phyloP scores from a whole-genome alignment of 1,139 yeast species.

The Debaryomycetaceae sp. region DNA sequence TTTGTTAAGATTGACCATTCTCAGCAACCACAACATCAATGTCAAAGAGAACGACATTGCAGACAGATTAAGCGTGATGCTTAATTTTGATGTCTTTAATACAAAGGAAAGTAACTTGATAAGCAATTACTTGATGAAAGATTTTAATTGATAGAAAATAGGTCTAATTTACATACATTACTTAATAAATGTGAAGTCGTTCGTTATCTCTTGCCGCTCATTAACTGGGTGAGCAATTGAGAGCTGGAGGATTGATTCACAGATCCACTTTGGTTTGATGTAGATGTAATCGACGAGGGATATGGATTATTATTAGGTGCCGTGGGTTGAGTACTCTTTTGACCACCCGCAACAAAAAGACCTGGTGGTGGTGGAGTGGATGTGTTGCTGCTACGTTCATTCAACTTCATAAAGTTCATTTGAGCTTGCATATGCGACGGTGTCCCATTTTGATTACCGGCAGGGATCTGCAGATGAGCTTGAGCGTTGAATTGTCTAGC shows the following conservation, averaged over 20 bases:
- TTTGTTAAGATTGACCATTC: slow-evolving; percentile 3
- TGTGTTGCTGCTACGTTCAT: slow-evolving; percentile 29
- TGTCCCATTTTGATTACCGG: slow-evolving; percentile 10
- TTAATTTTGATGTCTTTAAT: slow-evolving; percentile 13
- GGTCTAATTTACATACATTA: slow-evolving; percentile 1
- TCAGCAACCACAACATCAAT: slow-evolving; percentile 2
- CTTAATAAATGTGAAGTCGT: background rate
- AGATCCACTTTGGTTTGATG: slow-evolving; percentile 5
- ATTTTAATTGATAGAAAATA: slow-evolving; percentile 1
- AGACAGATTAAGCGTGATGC: slow-evolving; percentile 11
- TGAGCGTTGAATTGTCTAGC: slow-evolving; percentile 16
- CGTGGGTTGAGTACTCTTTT: background rate
- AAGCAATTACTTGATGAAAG: background rate
- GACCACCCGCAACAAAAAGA: slow-evolving; percentile 20
- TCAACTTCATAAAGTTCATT: slow-evolving; percentile 28
- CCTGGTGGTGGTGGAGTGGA: slow-evolving; percentile 48
- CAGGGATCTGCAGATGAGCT: slow-evolving; percentile 12
- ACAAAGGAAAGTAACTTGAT: background rate
- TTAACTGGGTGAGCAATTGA: slow-evolving; percentile 65
- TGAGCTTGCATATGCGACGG: slow-evolving; percentile 21
- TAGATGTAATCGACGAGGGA: slow-evolving; percentile 12
- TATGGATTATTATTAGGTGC: background rate
- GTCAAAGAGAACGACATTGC: slow-evolving; percentile 4
- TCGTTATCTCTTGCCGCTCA: slow-evolving; percentile 57
- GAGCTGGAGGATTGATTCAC: slow-evolving; percentile 48